Evolutionary conservation across 2,329 filamentous ascomycete species (phyloP), one percentile per base, ranked within the genome.

Genomic region (Aspergillus tamarii): DNA sequence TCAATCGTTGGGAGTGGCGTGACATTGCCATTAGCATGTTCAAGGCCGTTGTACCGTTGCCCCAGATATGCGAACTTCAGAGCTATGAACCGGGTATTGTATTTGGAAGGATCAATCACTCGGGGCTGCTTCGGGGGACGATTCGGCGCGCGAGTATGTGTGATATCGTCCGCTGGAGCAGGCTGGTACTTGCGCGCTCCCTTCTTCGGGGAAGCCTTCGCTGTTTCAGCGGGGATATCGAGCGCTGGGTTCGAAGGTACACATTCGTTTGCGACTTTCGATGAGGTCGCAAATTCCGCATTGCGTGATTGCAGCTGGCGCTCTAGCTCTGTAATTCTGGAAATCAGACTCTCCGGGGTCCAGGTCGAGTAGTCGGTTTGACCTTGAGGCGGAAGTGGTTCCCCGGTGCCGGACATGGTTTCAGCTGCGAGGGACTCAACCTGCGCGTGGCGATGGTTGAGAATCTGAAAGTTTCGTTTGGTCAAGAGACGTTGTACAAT

Each of bases 21-120:
- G 1, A 77, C 81, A 64, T 91, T 90, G 69, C 88, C 88, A 64
- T 86, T 85, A 73, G 94, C 90, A 78, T 94, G 92, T 81, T 99
- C 95, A 76, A 93, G 96, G 1, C 95, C 95, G 78, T 95, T 94
- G 78, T 98, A 99, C 61, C 88, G 87, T 76, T 92, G 91, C 54
- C 95, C 95, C 41, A 98, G 82, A 76, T 99, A 99, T 45, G 95
- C 94, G 66, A 99, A 89, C 78, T 97, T 98, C 64, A 99, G 83
- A 9, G 94, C 95, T 67, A 99, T 91, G 65, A 90, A 88, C 54
- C 95, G 88, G 1, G 93, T 96, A 41, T 87, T 86, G 77, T 97
- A 97, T 74, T 88, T 91, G 16, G 88, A 88, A 0, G 92, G 88
- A 75, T 98, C 92, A 73, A 97, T 89, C 58, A 82, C 82, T 66